Conservation (phyloP, 2,329 filamentous ascomycete species). For the Arachnopeziza araneosa region DNA sequence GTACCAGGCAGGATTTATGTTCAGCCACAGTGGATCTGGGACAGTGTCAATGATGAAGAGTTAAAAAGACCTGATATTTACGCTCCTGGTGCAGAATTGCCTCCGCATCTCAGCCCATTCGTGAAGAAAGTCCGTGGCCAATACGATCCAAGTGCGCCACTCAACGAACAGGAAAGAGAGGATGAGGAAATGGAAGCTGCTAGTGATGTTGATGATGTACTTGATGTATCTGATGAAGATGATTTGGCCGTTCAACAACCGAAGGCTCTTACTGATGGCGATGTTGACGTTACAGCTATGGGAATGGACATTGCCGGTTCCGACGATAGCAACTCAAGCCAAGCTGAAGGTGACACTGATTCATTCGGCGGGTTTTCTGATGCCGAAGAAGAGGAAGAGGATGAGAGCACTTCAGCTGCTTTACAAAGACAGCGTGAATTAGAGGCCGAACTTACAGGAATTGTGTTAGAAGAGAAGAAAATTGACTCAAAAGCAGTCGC, state of each 20-base stretch:
- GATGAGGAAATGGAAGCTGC: constrained; percentile 72
- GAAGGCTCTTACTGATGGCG: constrained; percentile 18
- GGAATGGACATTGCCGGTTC: constrained; percentile 32
- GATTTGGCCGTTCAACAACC: constrained; percentile 45
- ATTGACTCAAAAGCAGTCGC: constrained; percentile 52
- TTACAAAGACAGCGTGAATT: constrained; percentile 81
- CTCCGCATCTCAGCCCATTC: constrained; percentile 93
- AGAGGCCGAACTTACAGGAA: constrained; percentile 83
- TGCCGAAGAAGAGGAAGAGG: constrained; percentile 42
- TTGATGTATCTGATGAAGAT: constrained; percentile 34
- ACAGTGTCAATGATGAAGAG: constrained; percentile 88
- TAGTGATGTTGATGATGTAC: constrained; percentile 43
- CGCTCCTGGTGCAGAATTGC: constrained; percentile 80
- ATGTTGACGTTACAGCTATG: constrained; percentile 28
- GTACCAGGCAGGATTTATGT: constrained; percentile 90
- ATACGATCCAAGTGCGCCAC: constrained; percentile 82
- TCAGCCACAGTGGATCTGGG: constrained; percentile 98
- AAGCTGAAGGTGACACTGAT: constrained; percentile 29
- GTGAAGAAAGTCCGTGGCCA: constrained; percentile 80
- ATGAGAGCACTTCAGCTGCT: constrained; percentile 56
- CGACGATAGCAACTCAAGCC: constrained; percentile 35
- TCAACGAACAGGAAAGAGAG: constrained; percentile 84
- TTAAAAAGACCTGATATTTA: constrained; percentile 83
- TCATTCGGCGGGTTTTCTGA: constrained; percentile 32
- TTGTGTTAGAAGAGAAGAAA: constrained; percentile 46